A percentile compares a stretch with the other conserved stretches of the same genome.
Conservation (phyloP, 1,284 basidiomycete species). For the Pyrrhoderma noxium region DNA sequence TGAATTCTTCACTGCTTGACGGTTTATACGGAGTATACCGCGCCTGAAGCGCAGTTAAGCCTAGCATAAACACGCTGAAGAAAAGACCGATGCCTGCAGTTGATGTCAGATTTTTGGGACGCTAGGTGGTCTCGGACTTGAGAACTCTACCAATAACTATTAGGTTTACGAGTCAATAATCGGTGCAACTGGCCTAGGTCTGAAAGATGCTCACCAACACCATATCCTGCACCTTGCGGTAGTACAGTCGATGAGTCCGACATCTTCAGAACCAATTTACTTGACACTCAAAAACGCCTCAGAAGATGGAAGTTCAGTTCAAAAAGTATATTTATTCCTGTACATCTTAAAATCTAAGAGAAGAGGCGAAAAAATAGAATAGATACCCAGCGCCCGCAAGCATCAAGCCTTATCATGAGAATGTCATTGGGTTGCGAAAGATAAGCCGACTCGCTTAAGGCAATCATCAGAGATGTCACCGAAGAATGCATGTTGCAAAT, state of each 20-base stretch:
- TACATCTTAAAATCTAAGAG: too few species aligned
- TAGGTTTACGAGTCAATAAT: not conserved
- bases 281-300: not conserved
- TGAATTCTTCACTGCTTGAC: constrained; percentile 73
- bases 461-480: too few species aligned
- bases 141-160: not conserved
- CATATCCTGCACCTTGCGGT: constrained; percentile 72
- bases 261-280: not conserved
- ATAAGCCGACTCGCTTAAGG: too few species aligned
- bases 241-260: constrained; percentile 29
- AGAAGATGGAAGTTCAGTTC: not conserved
- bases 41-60: constrained; percentile 59
- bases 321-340: not conserved
- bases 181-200: not conserved
- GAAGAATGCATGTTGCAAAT: too few species aligned
- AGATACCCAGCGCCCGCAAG: too few species aligned
- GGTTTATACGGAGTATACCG: constrained; percentile 71
- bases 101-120: not conserved
- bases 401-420: too few species aligned
- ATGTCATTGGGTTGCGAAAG: too few species aligned
- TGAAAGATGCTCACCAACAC: constrained; percentile 55
- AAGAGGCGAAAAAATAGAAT: too few species aligned
- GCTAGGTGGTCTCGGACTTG: not conserved
- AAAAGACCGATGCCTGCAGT: constrained; percentile 69
- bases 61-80: constrained; percentile 74